These are phyloP conservation scores for Neofusicoccum kwambonambiense DNA, from an alignment of 2,329 filamentous ascomycete species.

Conservation along the genomic window DNA sequence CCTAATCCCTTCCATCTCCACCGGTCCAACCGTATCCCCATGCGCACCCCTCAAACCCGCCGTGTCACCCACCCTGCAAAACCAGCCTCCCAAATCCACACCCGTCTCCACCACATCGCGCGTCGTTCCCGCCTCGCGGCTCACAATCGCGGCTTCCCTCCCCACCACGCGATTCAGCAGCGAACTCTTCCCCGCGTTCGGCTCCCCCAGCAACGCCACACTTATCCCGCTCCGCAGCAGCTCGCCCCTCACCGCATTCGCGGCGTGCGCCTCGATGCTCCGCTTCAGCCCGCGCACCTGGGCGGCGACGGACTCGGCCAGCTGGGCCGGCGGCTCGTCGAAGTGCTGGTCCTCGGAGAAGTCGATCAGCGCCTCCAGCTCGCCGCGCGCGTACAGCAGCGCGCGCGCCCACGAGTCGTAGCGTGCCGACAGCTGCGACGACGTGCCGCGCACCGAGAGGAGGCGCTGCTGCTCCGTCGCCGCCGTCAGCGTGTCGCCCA, in stretches of 20 bases:
- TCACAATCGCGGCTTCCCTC: slow-evolving; percentile 92
- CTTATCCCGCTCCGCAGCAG: slow-evolving; percentile 81
- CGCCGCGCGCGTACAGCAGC: slow-evolving; percentile 77
- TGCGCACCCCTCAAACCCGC: slow-evolving; percentile 67
- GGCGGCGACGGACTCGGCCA: slow-evolving; percentile 66
- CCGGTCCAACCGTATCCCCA: slow-evolving; percentile 56
- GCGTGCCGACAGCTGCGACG: slow-evolving; percentile 61
- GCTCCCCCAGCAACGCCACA: slow-evolving; percentile 83
- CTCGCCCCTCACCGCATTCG: slow-evolving; percentile 78
- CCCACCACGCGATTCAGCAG: slow-evolving; percentile 88
- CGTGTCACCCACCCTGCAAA: slow-evolving; percentile 93
- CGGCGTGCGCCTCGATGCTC: slow-evolving; percentile 67
- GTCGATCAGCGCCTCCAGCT: slow-evolving; percentile 93
- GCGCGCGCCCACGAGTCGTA: slow-evolving; percentile 82
- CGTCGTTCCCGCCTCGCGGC: slow-evolving; percentile 87
- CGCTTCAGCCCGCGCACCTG: slow-evolving; percentile 62
- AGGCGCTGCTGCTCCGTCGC: slow-evolving; percentile 91
- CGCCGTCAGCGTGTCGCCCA: slow-evolving; percentile 60
- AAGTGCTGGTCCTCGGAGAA: slow-evolving; percentile 98
- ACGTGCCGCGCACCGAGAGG: slow-evolving; percentile 76
- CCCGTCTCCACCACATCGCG: slow-evolving; percentile 90
- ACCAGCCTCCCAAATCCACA: slow-evolving; percentile 83
- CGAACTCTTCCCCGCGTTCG: slow-evolving; percentile 94
- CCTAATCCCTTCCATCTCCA: slow-evolving; percentile 89
- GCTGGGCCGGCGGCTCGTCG: slow-evolving; percentile 74